Evolutionary conservation across 176 grass and related monocot genomes (phyloP).

Genomic region (Eleusine coracana): DNA sequence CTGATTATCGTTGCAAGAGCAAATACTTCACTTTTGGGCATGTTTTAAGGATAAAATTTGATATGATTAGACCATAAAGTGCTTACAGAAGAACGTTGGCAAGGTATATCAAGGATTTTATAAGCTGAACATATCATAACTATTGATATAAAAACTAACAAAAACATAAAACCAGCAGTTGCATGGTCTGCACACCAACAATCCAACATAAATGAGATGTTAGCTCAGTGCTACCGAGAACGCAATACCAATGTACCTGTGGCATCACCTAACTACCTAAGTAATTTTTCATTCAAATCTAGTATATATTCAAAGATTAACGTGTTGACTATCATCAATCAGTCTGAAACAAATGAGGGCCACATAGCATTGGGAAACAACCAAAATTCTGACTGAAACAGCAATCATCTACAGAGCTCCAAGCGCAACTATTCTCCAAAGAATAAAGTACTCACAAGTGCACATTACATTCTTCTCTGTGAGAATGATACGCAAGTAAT

Average conservation of each 20-base stretch:
- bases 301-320: not conserved
- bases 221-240: not conserved
- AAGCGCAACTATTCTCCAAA: not conserved
- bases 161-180: not conserved
- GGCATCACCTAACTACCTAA: not conserved
- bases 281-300: not conserved
- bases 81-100: not conserved
- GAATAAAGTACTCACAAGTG: slow-evolving; percentile 9
- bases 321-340: not conserved
- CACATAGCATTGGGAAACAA: not conserved
- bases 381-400: not conserved
- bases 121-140: not conserved
- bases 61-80: not conserved
- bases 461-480: not conserved
- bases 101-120: not conserved
- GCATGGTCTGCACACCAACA: not conserved
- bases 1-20: not conserved
- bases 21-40: not conserved
- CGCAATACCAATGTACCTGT: not conserved
- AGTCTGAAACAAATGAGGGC: not conserved
- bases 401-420: not conserved
- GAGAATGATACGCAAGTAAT: not conserved
- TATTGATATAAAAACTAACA: slow-evolving; percentile 12
- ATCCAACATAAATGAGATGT: not conserved
- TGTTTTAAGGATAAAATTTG: slow-evolving; percentile 10